Evolutionary conservation across 768 basidiomycete species (phyloP).

Genomic region (Termitomyces sp.): DNA sequence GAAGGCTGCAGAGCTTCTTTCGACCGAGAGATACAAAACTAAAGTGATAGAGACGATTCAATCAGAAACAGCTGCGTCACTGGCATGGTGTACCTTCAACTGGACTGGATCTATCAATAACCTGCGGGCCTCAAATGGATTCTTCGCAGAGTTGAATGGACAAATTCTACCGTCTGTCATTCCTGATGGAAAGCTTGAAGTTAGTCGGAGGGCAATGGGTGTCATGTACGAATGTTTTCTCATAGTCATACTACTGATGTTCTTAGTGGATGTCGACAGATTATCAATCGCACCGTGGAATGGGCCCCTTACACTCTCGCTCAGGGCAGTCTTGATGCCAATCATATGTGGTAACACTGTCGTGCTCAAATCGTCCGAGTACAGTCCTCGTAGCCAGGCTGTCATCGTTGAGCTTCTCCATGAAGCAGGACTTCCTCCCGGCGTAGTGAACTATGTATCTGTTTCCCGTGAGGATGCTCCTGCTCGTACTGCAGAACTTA

Average conservation of each 20-base stretch:
- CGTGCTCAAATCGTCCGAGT: constrained; percentile 47
- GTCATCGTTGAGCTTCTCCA: constrained; percentile 41
- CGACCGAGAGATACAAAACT: constrained; percentile 32
- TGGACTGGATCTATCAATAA: constrained; percentile 14
- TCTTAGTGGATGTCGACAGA: constrained; percentile 18
- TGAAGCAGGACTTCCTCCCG: constrained; percentile 56
- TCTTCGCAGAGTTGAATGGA: constrained; percentile 33
- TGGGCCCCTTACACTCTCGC: constrained; percentile 36
- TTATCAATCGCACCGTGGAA: constrained; percentile 56
- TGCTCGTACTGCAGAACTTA: constrained; percentile 40
- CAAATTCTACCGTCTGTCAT: constrained; percentile 35
- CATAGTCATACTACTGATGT: neutral
- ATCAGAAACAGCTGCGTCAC: constrained; percentile 34
- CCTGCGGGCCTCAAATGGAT: constrained; percentile 27
- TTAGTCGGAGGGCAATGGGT: constrained; percentile 42
- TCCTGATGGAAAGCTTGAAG: constrained; percentile 39
- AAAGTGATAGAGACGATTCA: constrained; percentile 24
- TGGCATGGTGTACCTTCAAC: constrained; percentile 23
- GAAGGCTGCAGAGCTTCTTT: constrained; percentile 41
- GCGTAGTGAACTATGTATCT: constrained; percentile 52
- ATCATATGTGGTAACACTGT: constrained; percentile 53
- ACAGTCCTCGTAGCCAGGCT: constrained; percentile 39
- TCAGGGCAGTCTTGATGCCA: constrained; percentile 39
- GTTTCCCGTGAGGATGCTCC: constrained; percentile 39
- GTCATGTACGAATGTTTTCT: constrained; percentile 37